Base-by-base conservation (phyloP, 2,329 filamentous ascomycete species). In the Aureobasidium sp. region DNA sequence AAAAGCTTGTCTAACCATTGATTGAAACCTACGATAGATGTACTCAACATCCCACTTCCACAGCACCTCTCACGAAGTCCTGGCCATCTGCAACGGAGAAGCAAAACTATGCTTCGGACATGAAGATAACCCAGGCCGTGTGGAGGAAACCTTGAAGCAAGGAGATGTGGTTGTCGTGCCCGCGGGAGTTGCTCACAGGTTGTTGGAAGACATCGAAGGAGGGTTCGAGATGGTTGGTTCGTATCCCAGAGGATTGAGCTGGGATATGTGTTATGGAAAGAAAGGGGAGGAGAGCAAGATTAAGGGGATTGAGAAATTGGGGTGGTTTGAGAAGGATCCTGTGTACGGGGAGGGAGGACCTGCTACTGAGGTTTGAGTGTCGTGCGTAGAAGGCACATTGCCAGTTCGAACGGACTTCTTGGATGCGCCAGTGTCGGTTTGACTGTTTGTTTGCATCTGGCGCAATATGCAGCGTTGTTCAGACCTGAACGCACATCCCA, bases 201-300 rank as follows among this genome's bases (percentile, higher is more conserved):
- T 88, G 61, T 65, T 87, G 15, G 76, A 84, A 62, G 83, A 88
- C 67, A 57, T 79, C 21, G 71, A 75, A 19, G 75, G 77, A 2
- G 76, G 73, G 1, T 89, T 89, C 68, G 73, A 81, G 68, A 87
- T 88, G 85, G 80, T 89, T 0, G 86, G 86, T 0, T 79, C 78
- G 50, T 88, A 89, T 75, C 85, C 84, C 0, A 73, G 65, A 25
- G 80, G 78, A 0, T 74, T 74, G 17, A 77, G 70, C 19, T 89
- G 84, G 84, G 85, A 89, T 70, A 88, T 89, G 86, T 88, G 85
- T 66, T 87, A 88, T 74, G 86, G 85, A 1, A 75, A 75, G 55
- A 66, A 75, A 38, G 81, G 76, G 0, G 85, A 87, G 67, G 79
- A 82, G 67, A 69, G 71, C 7, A 81, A 81, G 66, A 70, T 80